Evolutionary conservation across 352 stramenopile species (phyloP).

Genomic region (Globisporangium irregulare): DNA sequence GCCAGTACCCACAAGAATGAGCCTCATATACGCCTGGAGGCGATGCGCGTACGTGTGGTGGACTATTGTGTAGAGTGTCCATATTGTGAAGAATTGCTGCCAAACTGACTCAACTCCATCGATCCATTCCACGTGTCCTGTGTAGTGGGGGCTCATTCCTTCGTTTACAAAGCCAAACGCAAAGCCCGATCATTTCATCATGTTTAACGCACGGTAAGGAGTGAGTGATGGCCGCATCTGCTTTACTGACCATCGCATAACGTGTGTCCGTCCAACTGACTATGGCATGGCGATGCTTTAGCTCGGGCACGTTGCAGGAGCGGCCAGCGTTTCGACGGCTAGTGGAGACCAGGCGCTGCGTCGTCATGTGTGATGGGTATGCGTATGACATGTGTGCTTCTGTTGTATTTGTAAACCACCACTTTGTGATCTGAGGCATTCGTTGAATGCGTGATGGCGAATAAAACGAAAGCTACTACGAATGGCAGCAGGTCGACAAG

Average conservation of each 20-base stretch:
- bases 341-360: constrained; percentile 68
- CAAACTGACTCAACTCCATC: neutral
- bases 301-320: constrained; percentile 68
- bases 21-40: constrained; percentile 35
- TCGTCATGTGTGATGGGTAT: constrained; percentile 82
- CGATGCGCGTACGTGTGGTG: constrained; percentile 51
- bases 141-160: constrained; percentile 76
- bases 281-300: constrained; percentile 14
- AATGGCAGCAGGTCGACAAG: constrained; percentile 89
- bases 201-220: constrained; percentile 81
- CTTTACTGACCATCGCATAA: neutral
- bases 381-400: neutral
- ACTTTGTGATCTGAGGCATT: neutral
- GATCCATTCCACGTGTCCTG: neutral
- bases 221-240: no score
- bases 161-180: constrained; percentile 75
- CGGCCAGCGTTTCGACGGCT: constrained; percentile 72
- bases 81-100: neutral
- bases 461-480: constrained; percentile 66
- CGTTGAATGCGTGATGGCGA: neutral
- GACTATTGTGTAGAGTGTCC: no score
- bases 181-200: constrained; percentile 82
- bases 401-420: neutral
- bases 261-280: no score
- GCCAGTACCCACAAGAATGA: constrained; percentile 8